Base-by-base conservation (phyloP, 495 filamentous ascomycete genomes). In the Tetracladium marchalianum region DNA sequence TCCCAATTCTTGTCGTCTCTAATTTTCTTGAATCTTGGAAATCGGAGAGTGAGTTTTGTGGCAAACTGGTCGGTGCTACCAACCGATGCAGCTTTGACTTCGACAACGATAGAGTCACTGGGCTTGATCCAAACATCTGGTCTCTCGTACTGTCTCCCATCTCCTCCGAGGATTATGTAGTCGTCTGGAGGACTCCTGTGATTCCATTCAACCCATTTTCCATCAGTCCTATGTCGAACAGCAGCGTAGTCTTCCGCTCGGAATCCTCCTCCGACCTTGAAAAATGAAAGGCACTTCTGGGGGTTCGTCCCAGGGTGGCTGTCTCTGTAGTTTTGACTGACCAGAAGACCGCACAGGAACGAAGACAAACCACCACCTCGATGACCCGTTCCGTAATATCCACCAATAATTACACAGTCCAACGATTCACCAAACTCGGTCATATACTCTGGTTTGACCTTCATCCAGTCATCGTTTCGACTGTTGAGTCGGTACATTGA, bases 391-490 rank as follows among this genome's bases (percentile, higher is more conserved):
- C 92, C 92, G 62, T 84, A 98, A 66, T 96, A 97, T 22, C 90
- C 93, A 35, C 92, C 92, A 36, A 98, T 75, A 5, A 98, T 73
- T 13, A 95, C 67, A 41, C 87, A 81, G 58, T 98, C 92, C 9
- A 98, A 76, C 5, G 82, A 85, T 64, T 98, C 92, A 46, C 92
- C 92, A 59, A 90, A 96, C 52, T 95, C 92, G 18, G 80, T 81
- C 92, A 98, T 96, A 65, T 98, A 98, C 49, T 98, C 92, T 5
- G 92, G 92, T 61, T 98, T 98, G 15, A 98, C 89, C 62, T 98
- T 98, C 70, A 97, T 86, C 92, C 92, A 98, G 67, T 94, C 84
- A 56, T 96, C 87, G 57, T 92, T 92, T 24, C 92, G 85, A 52
- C 88, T 84, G 61, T 95, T 95, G 27, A 95, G 69, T 19, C 80